Conservation (phyloP, 345 rosid genomes). For the Ceriops decandra region DNA sequence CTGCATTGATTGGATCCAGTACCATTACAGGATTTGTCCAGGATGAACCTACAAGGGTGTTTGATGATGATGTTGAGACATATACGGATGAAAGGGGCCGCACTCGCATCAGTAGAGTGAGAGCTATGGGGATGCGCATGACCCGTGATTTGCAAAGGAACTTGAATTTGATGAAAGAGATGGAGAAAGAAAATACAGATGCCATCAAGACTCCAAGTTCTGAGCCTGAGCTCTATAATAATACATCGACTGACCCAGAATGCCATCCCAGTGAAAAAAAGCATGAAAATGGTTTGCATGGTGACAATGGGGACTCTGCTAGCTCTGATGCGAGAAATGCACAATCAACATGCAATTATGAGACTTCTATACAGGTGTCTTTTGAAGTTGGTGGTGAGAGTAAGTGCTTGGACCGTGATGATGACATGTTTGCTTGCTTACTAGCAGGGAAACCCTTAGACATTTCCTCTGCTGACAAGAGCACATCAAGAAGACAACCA, state of each 20-base stretch:
- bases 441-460: constrained; percentile 52
- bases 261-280: constrained; percentile 33
- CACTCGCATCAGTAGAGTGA: constrained; percentile 60
- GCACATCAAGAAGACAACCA: constrained; percentile 29
- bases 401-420: constrained; percentile 49
- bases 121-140: constrained; percentile 94
- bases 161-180: constrained; percentile 85
- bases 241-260: constrained; percentile 25
- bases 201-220: constrained; percentile 16
- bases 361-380: constrained; percentile 58
- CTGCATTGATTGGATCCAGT: constrained; percentile 39
- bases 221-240: constrained; percentile 27
- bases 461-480: constrained; percentile 37
- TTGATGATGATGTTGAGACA: constrained; percentile 60
- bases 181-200: constrained; percentile 45
- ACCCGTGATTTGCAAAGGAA: constrained; percentile 95
- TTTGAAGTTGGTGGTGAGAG: constrained; percentile 57
- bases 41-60: constrained; percentile 33
- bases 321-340: constrained; percentile 33
- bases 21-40: constrained; percentile 29
- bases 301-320: constrained; percentile 25
- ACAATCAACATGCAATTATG: constrained; percentile 26
- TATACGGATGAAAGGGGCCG: constrained; percentile 81
- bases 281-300: constrained; percentile 30
- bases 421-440: constrained; percentile 67